A percentile compares a stretch with the other conserved stretches of the same genome.
phyloP scores from a whole-genome alignment of 306 rosid species.

The Benincasa hispida region DNA sequence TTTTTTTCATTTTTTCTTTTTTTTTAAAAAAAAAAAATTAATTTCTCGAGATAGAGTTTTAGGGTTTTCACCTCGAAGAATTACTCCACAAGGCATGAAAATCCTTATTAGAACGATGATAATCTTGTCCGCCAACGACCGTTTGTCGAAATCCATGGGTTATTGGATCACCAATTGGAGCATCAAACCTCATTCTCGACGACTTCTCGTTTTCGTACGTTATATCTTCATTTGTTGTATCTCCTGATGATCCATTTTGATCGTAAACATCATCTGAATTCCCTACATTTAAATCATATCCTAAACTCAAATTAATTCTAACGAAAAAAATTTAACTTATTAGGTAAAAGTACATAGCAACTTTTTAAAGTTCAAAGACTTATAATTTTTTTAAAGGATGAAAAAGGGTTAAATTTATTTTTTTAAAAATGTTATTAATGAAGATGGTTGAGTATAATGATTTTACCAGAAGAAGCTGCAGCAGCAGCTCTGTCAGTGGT shows the following conservation, averaged over 20 bases:
- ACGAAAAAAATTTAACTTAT: too few species aligned
- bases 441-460: background rate
- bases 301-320: background rate
- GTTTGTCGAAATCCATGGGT: conserved; percentile 22
- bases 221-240: conserved; percentile 56
- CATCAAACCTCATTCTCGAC: conserved; percentile 2
- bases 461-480: conserved; percentile 57
- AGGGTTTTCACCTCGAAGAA: conserved; percentile 54
- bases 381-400: too few species aligned
- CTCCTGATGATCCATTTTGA: conserved; percentile 77
- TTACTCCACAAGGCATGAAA: conserved; percentile 66
- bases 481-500: conserved; percentile 79
- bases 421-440: background rate
- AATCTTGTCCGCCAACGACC: background rate
- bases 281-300: conserved; percentile 17
- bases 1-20: too few species aligned
- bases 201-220: conserved; percentile 56
- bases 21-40: too few species aligned
- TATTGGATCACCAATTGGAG: conserved; percentile 17
- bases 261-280: conserved; percentile 68
- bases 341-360: too few species aligned
- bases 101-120: conserved; percentile 25
- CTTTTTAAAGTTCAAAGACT: background rate
- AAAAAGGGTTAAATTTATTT: background rate
- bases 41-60: background rate